Evolutionary conservation across 768 basidiomycete species (phyloP), one percentile per base, ranked within the genome.

Genomic region (Hortiboletus campestris): DNA sequence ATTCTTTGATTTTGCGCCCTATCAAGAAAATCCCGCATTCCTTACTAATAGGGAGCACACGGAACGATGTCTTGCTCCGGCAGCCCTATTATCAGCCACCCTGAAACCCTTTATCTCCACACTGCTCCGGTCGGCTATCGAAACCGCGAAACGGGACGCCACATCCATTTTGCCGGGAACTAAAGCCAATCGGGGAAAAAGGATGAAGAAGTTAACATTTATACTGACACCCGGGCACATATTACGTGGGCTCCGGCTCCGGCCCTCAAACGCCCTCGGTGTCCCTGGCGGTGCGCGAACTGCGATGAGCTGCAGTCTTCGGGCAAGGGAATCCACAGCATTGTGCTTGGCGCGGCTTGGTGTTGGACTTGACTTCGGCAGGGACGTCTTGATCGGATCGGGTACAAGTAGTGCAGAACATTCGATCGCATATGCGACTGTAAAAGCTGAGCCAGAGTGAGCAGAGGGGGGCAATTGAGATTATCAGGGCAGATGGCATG

Each of bases 181-280:
- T 28, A 67, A 60, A 54, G 41, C 46, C 28, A 54, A 58, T 29
- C 61, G 66, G 29, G 51, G 64, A 51, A 64, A 57, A 52, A 67
- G 56, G 51, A 47, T n/a, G 55, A 70, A 64, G 19, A 66, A 60
- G 56, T 39, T 60, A 49, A 57, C 62, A 10, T 61, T 68, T 12
- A 46, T 74, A 43, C 63, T 78, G 43, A 75, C 76, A 1, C 77
- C 76, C 3, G 63, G 71, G 32, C 77, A 78, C 54, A 51, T 78
- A 41, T 49, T 76, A 46, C 74, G 75, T n/a, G 77, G 75, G 34
- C 54, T 78, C 36, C 57, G 59, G 17, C 45, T 61, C 17, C 60
- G 54, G 44, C 6, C 47, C 19, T 29, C 54, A 38, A 52, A 52
- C 44, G 46, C n/a, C 40, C 14, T 41, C 22, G 61, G 6, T 32